Conservation (phyloP, 108 stramenopile genomes). For the Aurantiochytrium sp. region DNA sequence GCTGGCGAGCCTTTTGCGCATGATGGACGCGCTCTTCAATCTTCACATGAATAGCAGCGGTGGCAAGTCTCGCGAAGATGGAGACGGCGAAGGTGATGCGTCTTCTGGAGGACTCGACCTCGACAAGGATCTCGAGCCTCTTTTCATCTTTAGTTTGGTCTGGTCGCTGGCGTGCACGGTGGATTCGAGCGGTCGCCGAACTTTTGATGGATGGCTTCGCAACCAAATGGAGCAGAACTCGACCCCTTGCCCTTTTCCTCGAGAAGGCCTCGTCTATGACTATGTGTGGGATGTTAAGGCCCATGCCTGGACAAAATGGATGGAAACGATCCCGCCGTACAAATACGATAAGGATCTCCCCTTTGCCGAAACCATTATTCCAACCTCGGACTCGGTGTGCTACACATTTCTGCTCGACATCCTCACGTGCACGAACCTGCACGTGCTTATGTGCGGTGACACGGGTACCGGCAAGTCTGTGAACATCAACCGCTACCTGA, state of each 20-base stretch:
- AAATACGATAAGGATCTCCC: conserved; percentile 33
- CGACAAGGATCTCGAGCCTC: conserved; percentile 34
- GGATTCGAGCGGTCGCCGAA: not conserved
- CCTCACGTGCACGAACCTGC: conserved; percentile 43
- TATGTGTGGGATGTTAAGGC: conserved; percentile 36
- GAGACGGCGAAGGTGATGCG: conserved; percentile 24
- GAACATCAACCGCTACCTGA: conserved; percentile 46
- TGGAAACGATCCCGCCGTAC: conserved; percentile 45
- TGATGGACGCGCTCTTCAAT: conserved; percentile 44
- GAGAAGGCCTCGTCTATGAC: conserved; percentile 37
- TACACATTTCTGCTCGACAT: conserved; percentile 52
- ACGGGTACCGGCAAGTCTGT: conserved; percentile 64
- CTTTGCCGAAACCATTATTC: conserved; percentile 42
- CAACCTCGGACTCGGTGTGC: conserved; percentile 55
- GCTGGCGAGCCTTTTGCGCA: conserved; percentile 39
- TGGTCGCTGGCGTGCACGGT: conserved; percentile 40
- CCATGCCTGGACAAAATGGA: conserved; percentile 43
- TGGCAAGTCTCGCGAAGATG: conserved; percentile 28
- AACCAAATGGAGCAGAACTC: conserved; percentile 32
- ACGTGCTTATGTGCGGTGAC: conserved; percentile 55
- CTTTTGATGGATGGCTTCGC: not conserved
- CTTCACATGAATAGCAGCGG: not conserved
- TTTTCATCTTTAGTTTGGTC: conserved; percentile 45
- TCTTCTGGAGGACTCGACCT: not conserved
- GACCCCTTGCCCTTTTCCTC: conserved; percentile 20